phyloP scores from a whole-genome alignment of 164 flowering plant species.

The Euptelea pleiosperma region DNA sequence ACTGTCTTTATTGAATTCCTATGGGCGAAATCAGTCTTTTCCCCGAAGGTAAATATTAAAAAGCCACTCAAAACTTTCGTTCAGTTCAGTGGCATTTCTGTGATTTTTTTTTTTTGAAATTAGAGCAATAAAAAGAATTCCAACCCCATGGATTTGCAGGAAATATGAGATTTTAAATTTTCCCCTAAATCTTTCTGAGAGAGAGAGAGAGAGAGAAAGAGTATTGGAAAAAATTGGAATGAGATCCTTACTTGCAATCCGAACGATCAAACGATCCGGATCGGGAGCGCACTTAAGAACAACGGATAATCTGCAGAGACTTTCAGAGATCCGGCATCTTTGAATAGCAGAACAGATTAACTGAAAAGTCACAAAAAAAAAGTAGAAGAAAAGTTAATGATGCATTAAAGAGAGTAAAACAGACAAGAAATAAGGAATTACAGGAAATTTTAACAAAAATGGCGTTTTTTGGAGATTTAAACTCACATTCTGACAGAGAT shows the following conservation, averaged over 20 bases:
- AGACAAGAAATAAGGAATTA: neutral
- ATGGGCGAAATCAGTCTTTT: too few species aligned
- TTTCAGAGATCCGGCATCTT: slow-evolving; percentile 58
- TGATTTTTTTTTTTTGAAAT: too few species aligned
- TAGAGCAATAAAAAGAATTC: too few species aligned
- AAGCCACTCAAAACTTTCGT: too few species aligned
- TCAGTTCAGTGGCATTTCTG: too few species aligned
- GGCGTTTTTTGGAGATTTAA: neutral
- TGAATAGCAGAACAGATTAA: slow-evolving; percentile 54
- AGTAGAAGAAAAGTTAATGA: too few species aligned
- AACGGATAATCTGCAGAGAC: slow-evolving; percentile 57
- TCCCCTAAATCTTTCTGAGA: too few species aligned
- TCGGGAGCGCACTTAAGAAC: slow-evolving; percentile 30
- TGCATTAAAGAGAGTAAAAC: neutral
- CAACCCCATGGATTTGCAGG: too few species aligned
- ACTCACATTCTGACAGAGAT: slow-evolving; percentile 40
- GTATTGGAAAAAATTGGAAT: neutral
- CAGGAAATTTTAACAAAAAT: neutral
- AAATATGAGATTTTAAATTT: too few species aligned
- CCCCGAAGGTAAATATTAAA: too few species aligned
- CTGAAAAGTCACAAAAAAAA: slow-evolving; percentile 27
- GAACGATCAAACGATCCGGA: slow-evolving; percentile 29
- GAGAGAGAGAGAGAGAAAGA: too few species aligned
- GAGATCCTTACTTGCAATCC: slow-evolving; percentile 39
- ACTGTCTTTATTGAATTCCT: too few species aligned